Percentiles rank a stretch among this genome's conserved stretches.
phyloP scores from a whole-genome alignment of 805 yeast genomes.

The Wickerhamiella nectarea region DNA sequence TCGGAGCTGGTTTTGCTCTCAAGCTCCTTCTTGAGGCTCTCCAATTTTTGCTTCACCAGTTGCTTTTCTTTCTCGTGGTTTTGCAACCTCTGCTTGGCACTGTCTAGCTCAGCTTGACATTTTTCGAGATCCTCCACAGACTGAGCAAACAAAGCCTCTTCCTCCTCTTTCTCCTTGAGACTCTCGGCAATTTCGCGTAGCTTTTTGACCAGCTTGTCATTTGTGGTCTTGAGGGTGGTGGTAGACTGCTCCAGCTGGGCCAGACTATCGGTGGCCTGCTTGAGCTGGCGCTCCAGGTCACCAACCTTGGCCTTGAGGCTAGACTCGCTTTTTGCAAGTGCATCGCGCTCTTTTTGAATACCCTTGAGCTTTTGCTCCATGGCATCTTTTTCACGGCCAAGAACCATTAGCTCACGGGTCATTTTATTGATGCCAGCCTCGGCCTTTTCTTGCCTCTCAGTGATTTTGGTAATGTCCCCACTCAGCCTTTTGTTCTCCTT shows the following conservation, averaged over 20 bases:
- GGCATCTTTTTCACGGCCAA: slow-evolving; percentile 43
- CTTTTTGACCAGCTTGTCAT: slow-evolving; percentile 33
- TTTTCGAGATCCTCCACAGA: slow-evolving; percentile 10
- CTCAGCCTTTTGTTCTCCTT: slow-evolving; percentile 1
- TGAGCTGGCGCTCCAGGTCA: slow-evolving; percentile 7
- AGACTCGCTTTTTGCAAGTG: slow-evolving; percentile 8
- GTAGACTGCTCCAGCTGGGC: slow-evolving; percentile 19
- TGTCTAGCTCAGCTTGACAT: slow-evolving; percentile 7
- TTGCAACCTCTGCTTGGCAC: slow-evolving; percentile 5
- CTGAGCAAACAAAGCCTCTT: slow-evolving; percentile 13
- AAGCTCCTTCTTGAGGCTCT: slow-evolving; percentile 9
- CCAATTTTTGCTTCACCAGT: slow-evolving; percentile 10
- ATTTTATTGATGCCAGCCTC: slow-evolving; percentile 84
- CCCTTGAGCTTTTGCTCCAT: slow-evolving; percentile 14
- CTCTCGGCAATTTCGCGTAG: slow-evolving; percentile 22
- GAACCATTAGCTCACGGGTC: slow-evolving; percentile 65
- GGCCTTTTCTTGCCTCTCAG: slow-evolving; percentile 43
- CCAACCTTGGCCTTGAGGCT: slow-evolving; percentile 12
- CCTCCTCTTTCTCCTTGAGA: slow-evolving; percentile 15
- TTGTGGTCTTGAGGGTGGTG: slow-evolving; percentile 20
- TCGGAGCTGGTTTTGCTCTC: neutral
- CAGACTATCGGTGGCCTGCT: slow-evolving; percentile 8
- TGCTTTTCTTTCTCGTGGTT: slow-evolving; percentile 6
- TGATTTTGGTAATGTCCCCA: slow-evolving; percentile 25
- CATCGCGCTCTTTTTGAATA: slow-evolving; percentile 12